Evolutionary conservation across 192 early-diverging fungal species (phyloP).

Genomic region (Coemansia sp.): DNA sequence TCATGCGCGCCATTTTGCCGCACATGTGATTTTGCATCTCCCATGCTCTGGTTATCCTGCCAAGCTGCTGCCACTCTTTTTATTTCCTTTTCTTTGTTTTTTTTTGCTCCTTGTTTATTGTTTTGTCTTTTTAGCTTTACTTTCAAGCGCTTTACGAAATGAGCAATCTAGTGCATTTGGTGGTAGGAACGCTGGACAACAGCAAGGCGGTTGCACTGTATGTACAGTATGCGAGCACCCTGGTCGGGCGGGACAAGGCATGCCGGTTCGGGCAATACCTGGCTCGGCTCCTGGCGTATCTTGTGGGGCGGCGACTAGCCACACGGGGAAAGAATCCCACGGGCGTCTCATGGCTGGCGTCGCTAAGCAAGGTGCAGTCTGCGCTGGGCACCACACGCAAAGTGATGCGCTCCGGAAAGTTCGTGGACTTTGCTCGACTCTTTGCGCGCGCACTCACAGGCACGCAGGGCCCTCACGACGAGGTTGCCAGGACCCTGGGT

Average conservation of each 20-base stretch:
- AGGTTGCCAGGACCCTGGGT: slow-evolving; percentile 27
- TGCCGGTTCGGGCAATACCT: slow-evolving; percentile 86
- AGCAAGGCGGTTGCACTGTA: slow-evolving; percentile 31
- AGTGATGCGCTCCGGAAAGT: slow-evolving; percentile 49
- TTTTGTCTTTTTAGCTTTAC: background rate
- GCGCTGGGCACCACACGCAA: slow-evolving; percentile 38
- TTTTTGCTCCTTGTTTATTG: background rate
- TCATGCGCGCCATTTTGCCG: too few species aligned
- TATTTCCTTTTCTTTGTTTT: background rate
- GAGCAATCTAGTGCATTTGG: slow-evolving; percentile 3
- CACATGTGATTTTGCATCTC: too few species aligned
- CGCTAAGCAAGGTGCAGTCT: slow-evolving; percentile 27
- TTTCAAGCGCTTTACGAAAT: background rate
- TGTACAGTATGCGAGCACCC: slow-evolving; percentile 62
- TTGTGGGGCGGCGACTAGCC: slow-evolving; percentile 20
- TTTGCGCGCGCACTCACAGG: slow-evolving; percentile 13
- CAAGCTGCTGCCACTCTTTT: too few species aligned
- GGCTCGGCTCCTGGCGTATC: slow-evolving; percentile 71
- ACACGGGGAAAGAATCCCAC: slow-evolving; percentile 15
- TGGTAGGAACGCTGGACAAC: slow-evolving; percentile 11
- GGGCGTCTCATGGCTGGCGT: slow-evolving; percentile 22
- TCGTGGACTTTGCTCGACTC: slow-evolving; percentile 39
- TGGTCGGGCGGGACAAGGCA: slow-evolving; percentile 74
- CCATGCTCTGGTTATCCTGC: too few species aligned
- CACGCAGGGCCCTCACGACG: slow-evolving; percentile 20